Percentiles rank a stretch among this genome's conserved stretches.
Conservation (phyloP, 352 stramenopile genomes). For the Globisporangium irregulare region DNA sequence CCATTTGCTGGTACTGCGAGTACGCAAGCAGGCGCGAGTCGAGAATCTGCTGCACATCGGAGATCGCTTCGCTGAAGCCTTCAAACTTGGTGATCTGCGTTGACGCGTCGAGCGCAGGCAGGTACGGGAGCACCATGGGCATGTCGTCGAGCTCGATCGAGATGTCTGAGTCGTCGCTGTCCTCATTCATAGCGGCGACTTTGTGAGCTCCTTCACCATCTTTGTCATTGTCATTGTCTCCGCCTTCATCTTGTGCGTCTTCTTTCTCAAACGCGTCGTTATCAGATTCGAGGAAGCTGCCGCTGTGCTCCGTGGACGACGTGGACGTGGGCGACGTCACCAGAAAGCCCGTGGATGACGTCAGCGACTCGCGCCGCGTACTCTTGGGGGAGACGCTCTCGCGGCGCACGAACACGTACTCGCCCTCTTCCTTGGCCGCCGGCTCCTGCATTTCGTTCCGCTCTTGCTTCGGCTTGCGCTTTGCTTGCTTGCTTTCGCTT, state of each 20-base stretch:
- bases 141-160: slow-evolving; percentile 51
- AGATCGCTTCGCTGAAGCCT: slow-evolving; percentile 75
- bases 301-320: slow-evolving; percentile 10
- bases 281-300: slow-evolving; percentile 11
- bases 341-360: slow-evolving; percentile 13
- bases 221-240: slow-evolving; percentile 20
- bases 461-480: neutral
- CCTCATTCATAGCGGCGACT: slow-evolving; percentile 4
- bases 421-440: slow-evolving; percentile 41
- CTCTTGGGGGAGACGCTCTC: slow-evolving; percentile 14
- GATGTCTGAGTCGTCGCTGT: slow-evolving; percentile 28
- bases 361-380: slow-evolving; percentile 10
- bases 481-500: neutral
- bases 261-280: slow-evolving; percentile 9
- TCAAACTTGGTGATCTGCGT: slow-evolving; percentile 84
- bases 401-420: slow-evolving; percentile 71
- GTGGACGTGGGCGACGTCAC: slow-evolving; percentile 16
- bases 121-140: slow-evolving; percentile 54
- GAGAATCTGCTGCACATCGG: slow-evolving; percentile 64
- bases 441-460: slow-evolving; percentile 15
- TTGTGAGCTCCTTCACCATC: slow-evolving; percentile 4
- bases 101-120: slow-evolving; percentile 77
- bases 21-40: slow-evolving; percentile 80
- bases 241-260: slow-evolving; percentile 27
- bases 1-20: slow-evolving; percentile 83